phyloP scores from a whole-genome alignment of 352 stramenopile species.

The Globisporangium paddicum region DNA sequence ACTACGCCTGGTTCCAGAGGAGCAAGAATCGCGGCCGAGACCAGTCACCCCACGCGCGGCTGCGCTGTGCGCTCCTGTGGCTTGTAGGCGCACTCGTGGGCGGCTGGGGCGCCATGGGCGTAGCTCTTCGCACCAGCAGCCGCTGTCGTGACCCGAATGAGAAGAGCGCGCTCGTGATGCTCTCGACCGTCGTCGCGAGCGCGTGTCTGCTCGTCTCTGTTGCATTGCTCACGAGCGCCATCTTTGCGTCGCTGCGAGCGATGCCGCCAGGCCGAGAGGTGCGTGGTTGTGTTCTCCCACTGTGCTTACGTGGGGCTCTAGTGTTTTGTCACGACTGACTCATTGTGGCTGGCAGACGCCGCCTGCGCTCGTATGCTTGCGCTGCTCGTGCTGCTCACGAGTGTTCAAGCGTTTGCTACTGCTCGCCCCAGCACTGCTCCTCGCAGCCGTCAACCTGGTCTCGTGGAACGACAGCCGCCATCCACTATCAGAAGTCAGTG shows the following conservation, averaged over 20 bases:
- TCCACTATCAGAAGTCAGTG: neutral
- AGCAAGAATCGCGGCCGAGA: neutral
- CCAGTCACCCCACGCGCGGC: neutral
- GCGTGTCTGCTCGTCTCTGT: neutral
- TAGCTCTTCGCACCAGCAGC: neutral
- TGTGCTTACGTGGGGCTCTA: neutral
- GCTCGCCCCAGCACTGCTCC: slow-evolving; percentile 20
- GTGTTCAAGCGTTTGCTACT: slow-evolving; percentile 29
- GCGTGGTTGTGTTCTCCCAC: neutral
- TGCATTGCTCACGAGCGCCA: neutral
- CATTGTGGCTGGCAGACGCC: slow-evolving; percentile 19
- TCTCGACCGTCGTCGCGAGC: neutral
- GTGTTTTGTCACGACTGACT: neutral
- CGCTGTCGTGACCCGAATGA: neutral
- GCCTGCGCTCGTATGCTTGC: slow-evolving; percentile 33
- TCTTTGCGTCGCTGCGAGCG: neutral
- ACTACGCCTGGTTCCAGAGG: neutral
- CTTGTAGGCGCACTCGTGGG: neutral
- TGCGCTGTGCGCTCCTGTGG: neutral
- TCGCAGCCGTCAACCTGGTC: slow-evolving; percentile 17
- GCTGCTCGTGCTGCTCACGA: slow-evolving; percentile 51
- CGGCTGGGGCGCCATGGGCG: neutral
- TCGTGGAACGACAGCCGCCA: slow-evolving; percentile 23
- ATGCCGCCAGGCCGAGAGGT: slow-evolving; percentile 16
- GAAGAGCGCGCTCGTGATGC: slow-evolving; percentile 1